A percentile compares a stretch with the other conserved stretches of the same genome.
Evolutionary conservation across 2,329 filamentous ascomycete species (phyloP).

Genomic region (Ascochyta lentis): DNA sequence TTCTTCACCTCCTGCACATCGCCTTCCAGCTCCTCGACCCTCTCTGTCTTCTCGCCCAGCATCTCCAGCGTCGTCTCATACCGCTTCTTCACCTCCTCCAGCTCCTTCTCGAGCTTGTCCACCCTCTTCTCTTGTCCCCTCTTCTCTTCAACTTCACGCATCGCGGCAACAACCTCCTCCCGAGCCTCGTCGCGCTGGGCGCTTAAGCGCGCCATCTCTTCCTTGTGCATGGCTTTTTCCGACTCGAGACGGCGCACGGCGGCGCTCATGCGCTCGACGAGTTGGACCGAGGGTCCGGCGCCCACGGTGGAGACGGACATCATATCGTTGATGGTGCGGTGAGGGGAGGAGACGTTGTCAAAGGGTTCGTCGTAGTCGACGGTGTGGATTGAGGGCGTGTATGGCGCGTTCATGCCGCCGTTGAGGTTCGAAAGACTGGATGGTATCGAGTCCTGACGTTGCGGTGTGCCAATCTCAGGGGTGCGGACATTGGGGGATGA

Average conservation of each 20-base stretch:
- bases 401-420: slow-evolving; percentile 41
- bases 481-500: slow-evolving; percentile 42
- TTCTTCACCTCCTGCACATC: slow-evolving; percentile 94
- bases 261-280: slow-evolving; percentile 95
- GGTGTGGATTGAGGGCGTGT: slow-evolving; percentile 57
- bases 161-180: slow-evolving; percentile 86
- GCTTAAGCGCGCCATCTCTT: slow-evolving; percentile 81
- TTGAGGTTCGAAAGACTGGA: slow-evolving; percentile 46
- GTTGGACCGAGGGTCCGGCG: slow-evolving; percentile 89
- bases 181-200: slow-evolving; percentile 90
- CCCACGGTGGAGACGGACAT: slow-evolving; percentile 88
- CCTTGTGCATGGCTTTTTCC: slow-evolving; percentile 86
- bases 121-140: slow-evolving; percentile 66
- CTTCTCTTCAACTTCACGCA: slow-evolving; percentile 82
- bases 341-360: slow-evolving; percentile 66
- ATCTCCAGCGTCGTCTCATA: slow-evolving; percentile 94
- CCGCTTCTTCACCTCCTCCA: slow-evolving; percentile 73
- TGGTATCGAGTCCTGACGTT: slow-evolving; percentile 45
- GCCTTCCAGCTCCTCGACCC: slow-evolving; percentile 85
- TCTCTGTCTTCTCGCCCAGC: slow-evolving; percentile 95
- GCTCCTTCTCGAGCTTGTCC: slow-evolving; percentile 69
- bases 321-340: slow-evolving; percentile 74
- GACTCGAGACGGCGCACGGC: slow-evolving; percentile 89
- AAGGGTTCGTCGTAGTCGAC: slow-evolving; percentile 58
- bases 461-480: slow-evolving; percentile 44